A percentile compares a stretch with the other conserved stretches of the same genome.
These are phyloP conservation scores for Paralagenidium karlingii DNA, from an alignment of 352 stramenopile genomes.

Conservation along the genomic window DNA sequence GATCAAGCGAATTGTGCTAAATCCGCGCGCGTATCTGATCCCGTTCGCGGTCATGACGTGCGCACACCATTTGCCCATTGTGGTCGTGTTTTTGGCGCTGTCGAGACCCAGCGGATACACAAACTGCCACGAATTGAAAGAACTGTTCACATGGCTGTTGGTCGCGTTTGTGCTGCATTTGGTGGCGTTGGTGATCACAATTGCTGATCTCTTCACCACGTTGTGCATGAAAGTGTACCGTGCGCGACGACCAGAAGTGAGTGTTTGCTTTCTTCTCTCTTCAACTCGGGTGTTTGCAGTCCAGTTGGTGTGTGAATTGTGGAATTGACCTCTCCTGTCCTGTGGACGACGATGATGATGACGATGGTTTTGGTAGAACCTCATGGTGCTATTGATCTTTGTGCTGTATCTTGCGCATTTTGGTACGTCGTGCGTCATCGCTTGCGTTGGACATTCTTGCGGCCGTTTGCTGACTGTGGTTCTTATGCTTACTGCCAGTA, in stretches of 20 bases:
- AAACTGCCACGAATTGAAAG: constrained; percentile 20
- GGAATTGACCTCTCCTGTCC: background rate
- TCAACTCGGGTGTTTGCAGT: background rate
- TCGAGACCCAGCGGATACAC: constrained; percentile 19
- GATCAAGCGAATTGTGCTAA: constrained; percentile 70
- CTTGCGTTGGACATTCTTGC: background rate
- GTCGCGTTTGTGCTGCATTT: constrained; percentile 41
- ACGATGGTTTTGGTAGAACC: constrained; percentile 12
- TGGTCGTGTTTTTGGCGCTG: constrained; percentile 35
- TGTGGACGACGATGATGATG: background rate
- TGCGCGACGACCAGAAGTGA: constrained; percentile 27
- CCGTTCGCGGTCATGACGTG: constrained; percentile 39
- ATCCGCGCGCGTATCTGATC: constrained; percentile 57
- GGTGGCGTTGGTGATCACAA: constrained; percentile 19
- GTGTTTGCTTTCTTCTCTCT: background rate
- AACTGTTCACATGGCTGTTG: constrained; percentile 46
- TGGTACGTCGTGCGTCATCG: no score
- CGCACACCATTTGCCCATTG: constrained; percentile 52
- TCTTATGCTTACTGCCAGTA: constrained; percentile 1
- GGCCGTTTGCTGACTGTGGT: background rate
- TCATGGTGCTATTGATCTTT: constrained; percentile 44
- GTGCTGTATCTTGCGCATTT: constrained; percentile 37
- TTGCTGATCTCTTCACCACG: constrained; percentile 23
- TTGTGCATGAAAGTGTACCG: constrained; percentile 47
- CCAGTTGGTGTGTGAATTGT: background rate